phyloP scores from a whole-genome alignment of 352 stramenopile genomes.

The Phytopythium ostracodes region DNA sequence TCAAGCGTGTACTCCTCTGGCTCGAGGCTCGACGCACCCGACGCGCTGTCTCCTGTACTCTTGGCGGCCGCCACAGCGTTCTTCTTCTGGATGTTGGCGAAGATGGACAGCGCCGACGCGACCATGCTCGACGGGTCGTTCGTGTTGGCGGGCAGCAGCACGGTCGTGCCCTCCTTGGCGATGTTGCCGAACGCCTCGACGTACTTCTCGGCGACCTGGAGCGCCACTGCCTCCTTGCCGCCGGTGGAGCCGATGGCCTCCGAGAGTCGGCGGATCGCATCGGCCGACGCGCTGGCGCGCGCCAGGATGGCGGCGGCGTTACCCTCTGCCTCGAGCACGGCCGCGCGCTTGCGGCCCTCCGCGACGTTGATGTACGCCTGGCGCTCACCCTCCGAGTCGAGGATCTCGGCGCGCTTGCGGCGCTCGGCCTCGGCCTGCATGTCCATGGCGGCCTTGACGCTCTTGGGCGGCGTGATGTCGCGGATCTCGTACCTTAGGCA shows the following conservation, averaged over 20 bases:
- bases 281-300: slow-evolving; percentile 75
- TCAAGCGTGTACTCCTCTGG: slow-evolving; percentile 67
- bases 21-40: slow-evolving; percentile 15
- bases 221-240: slow-evolving; percentile 75
- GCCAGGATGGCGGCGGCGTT: slow-evolving; percentile 81
- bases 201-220: slow-evolving; percentile 91
- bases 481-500: slow-evolving; percentile 91
- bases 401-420: slow-evolving; percentile 89
- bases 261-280: slow-evolving; percentile 77
- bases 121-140: slow-evolving; percentile 89
- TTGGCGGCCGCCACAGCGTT: slow-evolving; percentile 28
- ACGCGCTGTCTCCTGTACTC: slow-evolving; percentile 13
- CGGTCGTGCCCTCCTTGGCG: slow-evolving; percentile 87
- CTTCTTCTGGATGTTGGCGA: slow-evolving; percentile 85
- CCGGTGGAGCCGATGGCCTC: slow-evolving; percentile 58
- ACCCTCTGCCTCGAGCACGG: slow-evolving; percentile 81
- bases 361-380: slow-evolving; percentile 90
- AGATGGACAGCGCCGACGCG: slow-evolving; percentile 86
- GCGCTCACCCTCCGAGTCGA: slow-evolving; percentile 88
- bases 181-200: slow-evolving; percentile 89
- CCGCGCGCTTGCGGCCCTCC: slow-evolving; percentile 87
- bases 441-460: slow-evolving; percentile 89
- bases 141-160: slow-evolving; percentile 75
- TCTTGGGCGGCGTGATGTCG: slow-evolving; percentile 84
- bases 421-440: slow-evolving; percentile 91